phyloP scores from a whole-genome alignment of 2,329 filamentous ascomycete genomes.

The Penicillium italicum region DNA sequence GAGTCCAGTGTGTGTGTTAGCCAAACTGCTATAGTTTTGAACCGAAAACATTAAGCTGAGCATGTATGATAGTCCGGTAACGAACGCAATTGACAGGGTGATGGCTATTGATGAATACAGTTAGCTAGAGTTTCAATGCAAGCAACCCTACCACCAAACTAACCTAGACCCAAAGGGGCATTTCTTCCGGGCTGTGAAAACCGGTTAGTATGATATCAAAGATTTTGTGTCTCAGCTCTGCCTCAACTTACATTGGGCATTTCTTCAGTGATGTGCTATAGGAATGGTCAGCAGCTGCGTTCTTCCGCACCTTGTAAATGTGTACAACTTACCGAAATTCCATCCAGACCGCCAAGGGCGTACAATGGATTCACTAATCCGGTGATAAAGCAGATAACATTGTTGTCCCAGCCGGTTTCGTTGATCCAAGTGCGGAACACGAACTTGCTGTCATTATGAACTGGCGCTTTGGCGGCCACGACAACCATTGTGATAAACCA shows the following conservation, averaged over 20 bases:
- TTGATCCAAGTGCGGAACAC: conserved; percentile 54
- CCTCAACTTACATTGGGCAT: conserved; percentile 47
- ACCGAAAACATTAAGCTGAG: conserved; percentile 53
- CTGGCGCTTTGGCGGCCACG: conserved; percentile 47
- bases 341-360: conserved; percentile 48
- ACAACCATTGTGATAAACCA: conserved; percentile 50
- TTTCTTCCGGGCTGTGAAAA: conserved; percentile 29
- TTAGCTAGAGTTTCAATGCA: conserved; percentile 9
- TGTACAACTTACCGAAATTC: conserved; percentile 34
- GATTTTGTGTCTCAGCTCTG: background rate
- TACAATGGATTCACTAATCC: conserved; percentile 51
- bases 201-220: background rate
- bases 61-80: conserved; percentile 50
- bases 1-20: conserved; percentile 43
- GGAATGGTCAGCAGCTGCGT: background rate
- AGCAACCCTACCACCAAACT: background rate
- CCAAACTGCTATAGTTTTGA: conserved; percentile 46
- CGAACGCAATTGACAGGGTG: conserved; percentile 51
- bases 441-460: conserved; percentile 47
- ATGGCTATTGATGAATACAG: conserved; percentile 27
- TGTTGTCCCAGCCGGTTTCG: conserved; percentile 52
- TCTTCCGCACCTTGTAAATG: background rate
- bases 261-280: conserved; percentile 50
- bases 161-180: conserved; percentile 32
- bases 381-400: conserved; percentile 51